Percentiles rank a stretch among this genome's conserved stretches.
Evolutionary conservation across 176 grass and related monocot genomes (phyloP).

Genomic region (Ampelocalamus luodianensis): DNA sequence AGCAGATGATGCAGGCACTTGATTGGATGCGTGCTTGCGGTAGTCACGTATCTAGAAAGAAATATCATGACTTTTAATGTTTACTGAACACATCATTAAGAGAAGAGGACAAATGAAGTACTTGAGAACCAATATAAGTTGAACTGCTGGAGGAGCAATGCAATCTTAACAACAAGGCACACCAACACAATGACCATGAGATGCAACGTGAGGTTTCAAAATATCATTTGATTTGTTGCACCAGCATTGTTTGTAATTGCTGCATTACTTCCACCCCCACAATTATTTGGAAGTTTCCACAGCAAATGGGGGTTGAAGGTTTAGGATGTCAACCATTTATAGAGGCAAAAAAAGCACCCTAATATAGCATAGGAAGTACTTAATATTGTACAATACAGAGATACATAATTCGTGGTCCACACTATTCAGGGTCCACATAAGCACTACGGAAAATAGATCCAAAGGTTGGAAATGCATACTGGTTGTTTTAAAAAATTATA

Average conservation of each 20-base stretch:
- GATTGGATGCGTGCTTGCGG: conserved; percentile 61
- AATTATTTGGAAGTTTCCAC: conserved; percentile 10
- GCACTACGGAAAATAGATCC: not conserved
- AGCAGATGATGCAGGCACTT: conserved; percentile 56
- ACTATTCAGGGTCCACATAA: not conserved
- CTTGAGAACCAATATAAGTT: not conserved
- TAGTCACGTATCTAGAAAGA: conserved; percentile 73
- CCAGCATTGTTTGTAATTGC: not conserved
- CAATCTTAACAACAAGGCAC: conserved; percentile 14
- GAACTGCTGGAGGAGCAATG: conserved; percentile 32
- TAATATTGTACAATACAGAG: not conserved
- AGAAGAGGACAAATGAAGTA: not conserved
- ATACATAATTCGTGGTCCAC: not conserved
- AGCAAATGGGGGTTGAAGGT: not conserved
- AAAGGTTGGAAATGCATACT: not conserved
- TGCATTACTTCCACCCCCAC: conserved; percentile 1
- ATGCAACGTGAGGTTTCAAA: conserved; percentile 7
- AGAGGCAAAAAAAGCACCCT: not conserved
- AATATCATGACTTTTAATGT: conserved; percentile 27
- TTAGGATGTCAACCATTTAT: conserved; percentile 5
- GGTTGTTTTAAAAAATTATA: not conserved
- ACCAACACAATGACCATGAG: conserved; percentile 16
- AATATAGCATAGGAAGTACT: conserved; percentile 32
- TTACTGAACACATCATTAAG: conserved; percentile 13
- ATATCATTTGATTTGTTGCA: not conserved